phyloP scores from a whole-genome alignment of 139 green algal genomes.

The Spirogloea muscicola region DNA sequence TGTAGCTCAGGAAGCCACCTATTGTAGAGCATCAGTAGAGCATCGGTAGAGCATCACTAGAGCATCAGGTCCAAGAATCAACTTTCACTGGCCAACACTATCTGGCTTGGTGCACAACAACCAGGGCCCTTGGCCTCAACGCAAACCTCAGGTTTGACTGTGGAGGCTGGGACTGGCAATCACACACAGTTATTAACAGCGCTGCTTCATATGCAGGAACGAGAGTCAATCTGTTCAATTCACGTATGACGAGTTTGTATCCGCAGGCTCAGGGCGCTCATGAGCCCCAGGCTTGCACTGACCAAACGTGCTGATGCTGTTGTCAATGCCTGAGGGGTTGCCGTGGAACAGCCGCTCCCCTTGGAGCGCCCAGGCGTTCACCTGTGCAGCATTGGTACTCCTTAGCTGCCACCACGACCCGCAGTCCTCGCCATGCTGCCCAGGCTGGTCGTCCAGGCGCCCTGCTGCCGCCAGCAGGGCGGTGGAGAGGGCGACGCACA shows the following conservation, averaged over 20 bases:
- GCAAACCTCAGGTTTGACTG: too few species aligned
- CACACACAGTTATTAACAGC: too few species aligned
- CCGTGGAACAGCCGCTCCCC: conserved; percentile 38
- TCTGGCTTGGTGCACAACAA: too few species aligned
- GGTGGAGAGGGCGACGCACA: conserved; percentile 34
- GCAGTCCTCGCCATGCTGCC: neutral
- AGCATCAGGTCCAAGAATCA: too few species aligned
- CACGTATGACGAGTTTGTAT: neutral
- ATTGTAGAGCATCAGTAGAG: too few species aligned
- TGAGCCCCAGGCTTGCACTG: neutral
- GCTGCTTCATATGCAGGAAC: neutral
- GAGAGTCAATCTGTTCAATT: neutral
- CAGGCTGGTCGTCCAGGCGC: conserved; percentile 5
- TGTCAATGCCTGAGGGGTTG: conserved; percentile 41
- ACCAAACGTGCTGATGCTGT: conserved; percentile 44
- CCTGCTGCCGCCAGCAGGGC: conserved; percentile 17
- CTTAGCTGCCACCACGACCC: neutral
- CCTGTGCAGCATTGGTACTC: neutral
- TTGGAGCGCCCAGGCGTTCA: conserved; percentile 44
- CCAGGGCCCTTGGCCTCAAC: too few species aligned
- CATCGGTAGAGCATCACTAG: too few species aligned
- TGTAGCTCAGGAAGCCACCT: too few species aligned
- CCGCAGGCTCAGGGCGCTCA: neutral
- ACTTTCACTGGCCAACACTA: too few species aligned
- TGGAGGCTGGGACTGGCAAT: too few species aligned